Conservation (phyloP, 148 eudicot species). For the Camellia sinensis region DNA sequence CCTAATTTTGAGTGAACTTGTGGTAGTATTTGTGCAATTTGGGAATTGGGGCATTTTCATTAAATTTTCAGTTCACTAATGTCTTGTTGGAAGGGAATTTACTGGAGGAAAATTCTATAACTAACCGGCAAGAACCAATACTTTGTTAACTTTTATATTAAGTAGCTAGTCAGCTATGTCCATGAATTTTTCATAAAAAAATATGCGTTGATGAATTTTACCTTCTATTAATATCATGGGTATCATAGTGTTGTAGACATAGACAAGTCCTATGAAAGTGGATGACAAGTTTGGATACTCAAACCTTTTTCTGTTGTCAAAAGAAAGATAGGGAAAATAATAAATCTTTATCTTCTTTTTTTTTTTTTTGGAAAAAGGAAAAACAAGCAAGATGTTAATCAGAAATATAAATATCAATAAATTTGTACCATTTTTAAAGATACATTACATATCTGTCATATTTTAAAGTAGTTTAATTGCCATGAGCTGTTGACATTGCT, state of each 20-base stretch:
- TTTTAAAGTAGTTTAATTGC: neutral
- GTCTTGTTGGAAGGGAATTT: neutral
- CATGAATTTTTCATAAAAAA: too few relatives aligned
- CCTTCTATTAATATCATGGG: too few relatives aligned
- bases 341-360: neutral
- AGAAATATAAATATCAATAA: neutral
- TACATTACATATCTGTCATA: neutral
- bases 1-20: neutral
- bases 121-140: neutral
- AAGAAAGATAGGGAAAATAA: neutral
- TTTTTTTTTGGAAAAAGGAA: neutral
- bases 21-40: neutral
- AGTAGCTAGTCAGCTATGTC: too few relatives aligned
- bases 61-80: neutral
- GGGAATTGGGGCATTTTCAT: neutral
- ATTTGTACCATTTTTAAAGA: neutral
- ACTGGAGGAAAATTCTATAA: neutral
- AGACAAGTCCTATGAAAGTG: too few relatives aligned
- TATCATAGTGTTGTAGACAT: too few relatives aligned
- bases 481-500: neutral
- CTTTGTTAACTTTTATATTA: neutral
- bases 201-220: too few relatives aligned
- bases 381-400: neutral
- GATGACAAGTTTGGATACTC: too few relatives aligned
- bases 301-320: neutral